A percentile compares a stretch with the other conserved stretches of the same genome.
phyloP scores from a whole-genome alignment of 495 filamentous ascomycete species.

The Thozetella sp. region DNA sequence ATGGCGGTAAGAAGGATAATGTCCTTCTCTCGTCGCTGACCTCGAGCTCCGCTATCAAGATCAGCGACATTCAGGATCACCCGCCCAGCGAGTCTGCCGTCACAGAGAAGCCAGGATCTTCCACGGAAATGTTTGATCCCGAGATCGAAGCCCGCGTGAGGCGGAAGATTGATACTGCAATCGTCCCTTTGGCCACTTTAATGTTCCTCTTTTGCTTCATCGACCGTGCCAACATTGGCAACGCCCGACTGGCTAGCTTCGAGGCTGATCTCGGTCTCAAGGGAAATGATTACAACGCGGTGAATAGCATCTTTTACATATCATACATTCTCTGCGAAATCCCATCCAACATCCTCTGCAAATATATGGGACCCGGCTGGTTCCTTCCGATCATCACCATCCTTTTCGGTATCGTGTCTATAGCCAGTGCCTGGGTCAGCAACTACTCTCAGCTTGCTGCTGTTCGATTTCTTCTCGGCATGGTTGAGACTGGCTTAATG shows the following conservation, averaged over 20 bases:
- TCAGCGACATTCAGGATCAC: no score
- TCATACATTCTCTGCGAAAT: constrained; percentile 78
- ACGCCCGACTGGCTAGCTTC: constrained; percentile 53
- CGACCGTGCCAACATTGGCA: constrained; percentile 17
- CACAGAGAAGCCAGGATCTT: background rate
- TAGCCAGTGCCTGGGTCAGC: constrained; percentile 64
- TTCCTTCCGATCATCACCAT: constrained; percentile 54
- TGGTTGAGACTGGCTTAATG: constrained; percentile 72
- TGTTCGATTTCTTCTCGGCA: constrained; percentile 69
- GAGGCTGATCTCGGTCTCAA: constrained; percentile 58
- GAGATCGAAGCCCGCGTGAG: background rate
- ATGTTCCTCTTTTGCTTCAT: constrained; percentile 12
- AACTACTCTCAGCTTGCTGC: constrained; percentile 69
- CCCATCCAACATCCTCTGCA: constrained; percentile 66
- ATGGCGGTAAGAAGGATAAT: background rate
- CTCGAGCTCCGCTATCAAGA: background rate
- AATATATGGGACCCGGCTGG: constrained; percentile 54
- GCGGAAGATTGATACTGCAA: constrained; percentile 6
- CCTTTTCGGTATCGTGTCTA: constrained; percentile 27
- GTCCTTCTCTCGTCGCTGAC: background rate
- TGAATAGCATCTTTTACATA: constrained; percentile 62
- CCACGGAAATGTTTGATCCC: background rate
- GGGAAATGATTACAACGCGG: constrained; percentile 63
- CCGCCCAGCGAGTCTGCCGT: no score
- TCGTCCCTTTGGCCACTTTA: constrained; percentile 5